Base-by-base conservation (phyloP, 2,329 filamentous ascomycete species). In the Penicillium griseofulvum region DNA sequence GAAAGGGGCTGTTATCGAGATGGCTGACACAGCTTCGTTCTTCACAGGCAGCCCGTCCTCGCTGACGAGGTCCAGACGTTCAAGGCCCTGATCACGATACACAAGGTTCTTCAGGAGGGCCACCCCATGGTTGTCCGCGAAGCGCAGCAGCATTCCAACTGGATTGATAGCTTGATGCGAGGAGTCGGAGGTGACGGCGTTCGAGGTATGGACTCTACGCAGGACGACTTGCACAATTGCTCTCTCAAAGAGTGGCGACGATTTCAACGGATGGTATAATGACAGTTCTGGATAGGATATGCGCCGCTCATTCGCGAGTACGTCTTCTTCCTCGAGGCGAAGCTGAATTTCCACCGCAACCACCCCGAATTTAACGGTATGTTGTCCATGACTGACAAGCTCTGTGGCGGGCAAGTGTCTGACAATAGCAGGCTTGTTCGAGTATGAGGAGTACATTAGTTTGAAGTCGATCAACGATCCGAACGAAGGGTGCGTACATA, bases 11-110 rank as follows among this genome's bases (percentile, higher is more conserved):
- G n/a, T 28, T 50, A 8, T n/a, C 9, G 11, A 24, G 31, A 22
- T 37, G 17, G 29, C 61, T 65, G 47, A 65, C 52, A n/a, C 22
- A n/a, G 19, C 38, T 42, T 34, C 34, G 34, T 43, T 43, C 16
- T 16, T 37, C 58, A 38, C 65, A 95, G 90, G 68, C 93, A 97
- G 78, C 94, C 94, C n/a, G 91, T 99, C 70, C 85, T 97, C 62
- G 93, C 94, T 75, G 94, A 99, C 72, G 94, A 99, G 79, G 88
- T 99, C 37, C 94, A 99, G 79, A 97, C 94, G 4, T 99, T 97
- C 83, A 99, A 99, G 75, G 92, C 94, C 45, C 83, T 99, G 58
- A 97, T 97, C 69, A 97, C 91, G 22, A 86, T 97, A 62, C 94
- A 99, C 80, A 97, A 97, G 74, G 93, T 99, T 50, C 82, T 99